Evolutionary conservation across 106 monocot genomes (phyloP).

Genomic region (Hemerocallis citrina): DNA sequence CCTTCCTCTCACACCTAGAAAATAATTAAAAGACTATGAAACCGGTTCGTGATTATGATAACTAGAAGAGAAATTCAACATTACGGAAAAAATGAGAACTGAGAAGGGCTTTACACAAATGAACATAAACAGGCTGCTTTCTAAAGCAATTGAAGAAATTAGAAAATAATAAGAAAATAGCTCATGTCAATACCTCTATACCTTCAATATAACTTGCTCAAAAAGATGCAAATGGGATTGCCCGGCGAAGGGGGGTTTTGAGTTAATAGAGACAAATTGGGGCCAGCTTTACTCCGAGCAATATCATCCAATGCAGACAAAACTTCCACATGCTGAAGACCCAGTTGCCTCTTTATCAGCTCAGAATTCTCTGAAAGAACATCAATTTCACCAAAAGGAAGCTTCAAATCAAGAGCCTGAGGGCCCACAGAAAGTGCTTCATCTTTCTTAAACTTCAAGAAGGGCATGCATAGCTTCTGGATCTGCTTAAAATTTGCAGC

Average conservation of each 20-base stretch:
- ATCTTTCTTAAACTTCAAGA: conserved; percentile 80
- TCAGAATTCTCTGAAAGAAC: conserved; percentile 70
- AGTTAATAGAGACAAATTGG: conserved; percentile 30
- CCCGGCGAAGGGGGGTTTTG: conserved; percentile 84
- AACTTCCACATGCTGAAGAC: conserved; percentile 62
- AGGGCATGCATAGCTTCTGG: conserved; percentile 87
- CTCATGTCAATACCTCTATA: no score
- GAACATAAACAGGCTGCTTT: no score
- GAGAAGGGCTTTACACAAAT: no score
- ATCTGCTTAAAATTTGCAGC: conserved; percentile 55
- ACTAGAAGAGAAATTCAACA: no score
- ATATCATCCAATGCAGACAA: conserved; percentile 34
- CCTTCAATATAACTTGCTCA: conserved; percentile 37
- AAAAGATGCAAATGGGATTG: conserved; percentile 54
- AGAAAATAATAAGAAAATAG: no score
- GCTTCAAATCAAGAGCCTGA: conserved; percentile 74
- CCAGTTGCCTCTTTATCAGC: conserved; percentile 78
- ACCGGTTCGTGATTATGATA: no score
- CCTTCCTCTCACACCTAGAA: no score
- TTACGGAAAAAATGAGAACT: no score
- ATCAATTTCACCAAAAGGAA: conserved; percentile 80
- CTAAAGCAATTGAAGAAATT: no score
- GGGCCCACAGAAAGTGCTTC: conserved; percentile 58
- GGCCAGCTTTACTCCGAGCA: conserved; percentile 49
- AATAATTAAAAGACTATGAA: no score